Base-by-base conservation (phyloP, 768 basidiomycete species). In the Holtermanniella nyarrowii region DNA sequence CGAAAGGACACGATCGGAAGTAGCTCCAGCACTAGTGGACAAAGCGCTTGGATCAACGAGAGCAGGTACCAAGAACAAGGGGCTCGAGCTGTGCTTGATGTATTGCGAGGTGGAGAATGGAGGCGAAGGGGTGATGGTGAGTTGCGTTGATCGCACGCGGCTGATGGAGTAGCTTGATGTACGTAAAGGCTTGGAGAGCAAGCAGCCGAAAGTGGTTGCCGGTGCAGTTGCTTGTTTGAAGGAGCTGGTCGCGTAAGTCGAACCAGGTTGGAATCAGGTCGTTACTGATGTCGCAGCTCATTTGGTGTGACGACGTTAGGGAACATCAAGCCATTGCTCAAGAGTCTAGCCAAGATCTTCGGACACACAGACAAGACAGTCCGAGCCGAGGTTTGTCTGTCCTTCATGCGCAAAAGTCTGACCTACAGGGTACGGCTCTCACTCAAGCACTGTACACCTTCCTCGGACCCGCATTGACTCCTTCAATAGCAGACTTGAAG, bases 351-450 rank as follows among this genome's bases (percentile, higher is more conserved):
- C 27, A 93, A 90, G 75, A 88, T 97, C 45, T 99, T 97, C 52
- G 81, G 82, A 3, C 95, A 99, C 65, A 82, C 81, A 14, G 95
- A 99, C 73, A 97, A 97, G 74, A 84, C 81, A 23, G 95, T 99
- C 48, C 85, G 95, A 54, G 81, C 86, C 0, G 95, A 99, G 73
- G 63, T 65, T n/a, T 27, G 54, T 48, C 1, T 44, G 14, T 26
- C 18, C n/a, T 16, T 12, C 7, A 31, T 3, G 14, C 22, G 14
- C 14, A 22, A 18, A 14, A 43, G 16, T n/a, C 24, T 41, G 12
- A 39, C 16, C 37, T 23, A 16, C 31, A 62, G 66, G 95, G 93
- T 26, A 81, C 81, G 0, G 75, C 77, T 24, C 81, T 99, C 18
- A 77, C 81, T 0, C 82, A 84, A 61, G 74, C 75, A 0, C 72